A percentile compares a stretch with the other conserved stretches of the same genome.
These are phyloP conservation scores for Choiromyces venosus DNA, from an alignment of 495 filamentous ascomycete genomes.

Conservation along the genomic window DNA sequence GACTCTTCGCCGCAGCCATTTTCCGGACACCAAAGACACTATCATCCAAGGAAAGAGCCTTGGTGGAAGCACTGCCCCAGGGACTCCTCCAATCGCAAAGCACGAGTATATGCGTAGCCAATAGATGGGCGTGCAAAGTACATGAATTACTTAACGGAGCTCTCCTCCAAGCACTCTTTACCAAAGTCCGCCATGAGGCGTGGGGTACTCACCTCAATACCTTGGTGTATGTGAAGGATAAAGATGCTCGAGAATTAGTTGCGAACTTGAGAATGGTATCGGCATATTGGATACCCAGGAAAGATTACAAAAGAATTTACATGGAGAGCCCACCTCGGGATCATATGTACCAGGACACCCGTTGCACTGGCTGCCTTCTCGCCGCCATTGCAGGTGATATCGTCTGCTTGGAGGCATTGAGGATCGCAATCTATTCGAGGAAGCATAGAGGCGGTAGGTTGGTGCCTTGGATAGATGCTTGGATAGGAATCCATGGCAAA, in stretches of 20 bases:
- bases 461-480: neutral
- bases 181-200: neutral
- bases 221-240: neutral
- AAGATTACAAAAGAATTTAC: neutral
- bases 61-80: neutral
- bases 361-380: neutral
- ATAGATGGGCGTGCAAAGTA: conserved; percentile 1
- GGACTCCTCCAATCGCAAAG: neutral
- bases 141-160: neutral
- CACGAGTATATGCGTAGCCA: neutral
- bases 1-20: neutral
- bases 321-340: neutral
- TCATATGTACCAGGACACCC: neutral
- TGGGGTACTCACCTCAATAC: neutral
- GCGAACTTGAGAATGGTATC: neutral
- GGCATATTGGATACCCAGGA: neutral
- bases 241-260: neutral
- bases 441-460: neutral
- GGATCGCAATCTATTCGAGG: neutral
- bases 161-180: neutral
- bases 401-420: neutral
- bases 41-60: neutral
- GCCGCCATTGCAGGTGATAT: neutral
- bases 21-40: neutral
- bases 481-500: neutral